Base-by-base conservation (phyloP, 257 asterid genomes). In the Rhazya stricta region DNA sequence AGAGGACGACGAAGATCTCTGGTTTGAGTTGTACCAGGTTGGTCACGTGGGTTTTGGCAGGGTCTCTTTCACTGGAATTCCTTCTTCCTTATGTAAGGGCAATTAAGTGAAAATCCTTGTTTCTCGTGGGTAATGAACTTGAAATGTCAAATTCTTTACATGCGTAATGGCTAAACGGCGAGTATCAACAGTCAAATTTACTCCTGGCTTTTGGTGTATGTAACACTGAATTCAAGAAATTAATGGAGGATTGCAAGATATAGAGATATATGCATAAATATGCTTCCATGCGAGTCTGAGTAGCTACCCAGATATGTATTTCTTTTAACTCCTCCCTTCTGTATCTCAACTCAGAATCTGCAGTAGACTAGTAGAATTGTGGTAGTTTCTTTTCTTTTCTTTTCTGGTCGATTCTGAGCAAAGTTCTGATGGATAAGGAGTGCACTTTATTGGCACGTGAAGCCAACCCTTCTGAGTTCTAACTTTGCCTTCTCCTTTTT, bases 41-140 rank as follows among this genome's bases (percentile, higher is more conserved):
- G 96, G 89, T 48, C 97, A 91, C 76, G 76, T 91, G 95, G 92
- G 93, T 62, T 91, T 94, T 82, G 98, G 98, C 19, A 89, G 98
- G 91, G 92, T 91, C 83, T 94, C 98, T 29, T 94, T 84, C 58
- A 89, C 90, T 65, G 96, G 93, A 48, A 73, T 87, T 56, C 83
- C 79, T 65, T 79, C 79, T 43, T 79, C 79, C 57, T 86, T 79
- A 23, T 71, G 62, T 66, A 86, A 83, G 88, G 86, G 81, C 73
- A 83, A 73, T 79, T 87, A 69, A 75, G 86, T 11, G 25, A 19
- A 7, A 3, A 10, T 27, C 5, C 3, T 6, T 0, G 0, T 67
- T 25, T 13, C 30, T 30, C 1, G 5, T 6, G 27, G 41, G 56
- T 25, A 30, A 45, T 45, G 36, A 45, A 68, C 32, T 25, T 41